These are phyloP conservation scores for Pisolithus microcarpus DNA, from an alignment of 768 basidiomycete species.

Conservation along the genomic window DNA sequence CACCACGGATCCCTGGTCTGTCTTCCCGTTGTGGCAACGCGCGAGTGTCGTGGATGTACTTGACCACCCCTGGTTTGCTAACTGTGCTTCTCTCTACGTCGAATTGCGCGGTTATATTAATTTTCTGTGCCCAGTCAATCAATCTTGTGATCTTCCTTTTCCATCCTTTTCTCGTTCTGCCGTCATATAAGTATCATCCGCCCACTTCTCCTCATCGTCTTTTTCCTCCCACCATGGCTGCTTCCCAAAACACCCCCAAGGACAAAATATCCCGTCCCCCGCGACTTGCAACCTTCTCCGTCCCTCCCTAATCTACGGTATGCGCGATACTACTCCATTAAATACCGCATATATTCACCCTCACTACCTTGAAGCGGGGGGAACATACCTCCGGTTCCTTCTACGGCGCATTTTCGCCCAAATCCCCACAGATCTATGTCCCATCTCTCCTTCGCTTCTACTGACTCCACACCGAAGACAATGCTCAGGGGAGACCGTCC, in stretches of 20 bases:
- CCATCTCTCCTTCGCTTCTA: conserved; percentile 12
- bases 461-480: conserved; percentile 6
- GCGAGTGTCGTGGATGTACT: conserved; percentile 16
- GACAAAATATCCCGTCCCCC: conserved; percentile 31
- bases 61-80: conserved; percentile 12
- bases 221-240: conserved; percentile 21
- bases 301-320: conserved; percentile 68
- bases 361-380: conserved; percentile 19
- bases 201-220: conserved; percentile 20
- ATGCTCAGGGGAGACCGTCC: conserved; percentile 12
- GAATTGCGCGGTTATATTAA: conserved; percentile 27
- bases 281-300: conserved; percentile 55
- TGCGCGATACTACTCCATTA: conserved; percentile 7
- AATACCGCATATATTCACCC: conserved; percentile 4
- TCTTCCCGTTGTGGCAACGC: conserved; percentile 12
- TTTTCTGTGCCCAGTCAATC: conserved; percentile 20
- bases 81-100: conserved; percentile 31
- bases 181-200: conserved; percentile 26
- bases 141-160: conserved; percentile 29
- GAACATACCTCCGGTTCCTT: conserved; percentile 20
- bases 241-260: conserved; percentile 17
- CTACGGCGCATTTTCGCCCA: conserved; percentile 23
- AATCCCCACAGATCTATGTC: conserved; percentile 13
- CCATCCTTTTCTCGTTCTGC: conserved; percentile 27
- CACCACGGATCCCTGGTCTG: conserved; percentile 12